Evolutionary conservation across 2,329 filamentous ascomycete species (phyloP).

Genomic region (Apiospora hydei): DNA sequence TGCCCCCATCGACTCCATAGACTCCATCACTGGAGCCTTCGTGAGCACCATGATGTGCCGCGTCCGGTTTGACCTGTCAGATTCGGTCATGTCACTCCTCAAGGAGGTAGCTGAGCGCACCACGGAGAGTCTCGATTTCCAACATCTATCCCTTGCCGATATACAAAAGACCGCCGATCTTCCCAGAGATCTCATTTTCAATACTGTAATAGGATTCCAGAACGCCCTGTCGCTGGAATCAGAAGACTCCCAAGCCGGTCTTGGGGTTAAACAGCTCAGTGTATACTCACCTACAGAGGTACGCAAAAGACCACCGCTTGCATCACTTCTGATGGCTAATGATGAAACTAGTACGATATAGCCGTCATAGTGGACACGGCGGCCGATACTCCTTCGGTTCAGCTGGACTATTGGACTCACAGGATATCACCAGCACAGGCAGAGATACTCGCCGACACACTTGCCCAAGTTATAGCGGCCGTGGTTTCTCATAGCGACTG

Average conservation of each 20-base stretch:
- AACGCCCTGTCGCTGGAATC: constrained; percentile 21
- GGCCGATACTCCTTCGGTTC: background rate
- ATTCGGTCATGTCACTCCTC: background rate
- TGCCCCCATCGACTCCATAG: constrained; percentile 54
- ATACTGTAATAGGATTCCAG: constrained; percentile 27
- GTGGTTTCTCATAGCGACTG: constrained; percentile 18
- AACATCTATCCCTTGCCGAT: constrained; percentile 25
- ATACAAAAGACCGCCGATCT: constrained; percentile 18
- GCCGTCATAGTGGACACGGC: constrained; percentile 26
- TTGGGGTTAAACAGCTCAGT: constrained; percentile 18
- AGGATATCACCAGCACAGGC: constrained; percentile 20
- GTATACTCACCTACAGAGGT: constrained; percentile 26
- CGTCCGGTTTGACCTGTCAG: constrained; percentile 36
- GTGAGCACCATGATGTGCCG: constrained; percentile 63
- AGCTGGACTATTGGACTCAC: constrained; percentile 24
- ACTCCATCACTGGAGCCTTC: constrained; percentile 57
- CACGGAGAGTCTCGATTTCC: constrained; percentile 22
- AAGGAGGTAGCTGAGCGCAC: constrained; percentile 5
- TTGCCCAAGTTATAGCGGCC: constrained; percentile 19
- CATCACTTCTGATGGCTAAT: background rate
- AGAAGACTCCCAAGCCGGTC: background rate
- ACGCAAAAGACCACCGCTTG: background rate
- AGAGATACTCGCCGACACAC: constrained; percentile 16
- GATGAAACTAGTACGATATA: constrained; percentile 22
- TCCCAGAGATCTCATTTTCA: constrained; percentile 24